Percentiles rank a stretch among this genome's conserved stretches.
Conservation (phyloP, 768 basidiomycete species). For the Scleroderma citrinum region DNA sequence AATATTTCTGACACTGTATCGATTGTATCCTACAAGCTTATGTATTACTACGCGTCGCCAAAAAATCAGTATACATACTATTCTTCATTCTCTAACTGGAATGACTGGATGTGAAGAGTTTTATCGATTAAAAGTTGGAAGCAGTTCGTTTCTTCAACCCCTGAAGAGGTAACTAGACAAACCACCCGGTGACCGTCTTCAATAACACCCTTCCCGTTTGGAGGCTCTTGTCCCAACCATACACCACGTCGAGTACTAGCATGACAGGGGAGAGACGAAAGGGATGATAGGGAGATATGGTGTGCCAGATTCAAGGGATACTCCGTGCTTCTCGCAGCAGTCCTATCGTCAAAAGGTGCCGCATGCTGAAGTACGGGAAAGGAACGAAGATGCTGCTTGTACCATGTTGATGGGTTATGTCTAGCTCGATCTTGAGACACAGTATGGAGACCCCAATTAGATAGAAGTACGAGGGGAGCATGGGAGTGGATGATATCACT, state of each 20-base stretch:
- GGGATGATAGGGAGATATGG: conserved; percentile 34
- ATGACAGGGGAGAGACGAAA: conserved; percentile 8
- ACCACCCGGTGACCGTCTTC: conserved; percentile 13
- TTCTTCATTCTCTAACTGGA: too few relatives aligned
- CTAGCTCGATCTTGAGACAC: conserved; percentile 5
- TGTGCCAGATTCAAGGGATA: conserved; percentile 30
- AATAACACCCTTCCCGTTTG: conserved; percentile 14
- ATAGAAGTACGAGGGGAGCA: conserved; percentile 46
- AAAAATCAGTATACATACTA: too few relatives aligned
- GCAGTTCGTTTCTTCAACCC: conserved; percentile 9
- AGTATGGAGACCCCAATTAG: conserved; percentile 54
- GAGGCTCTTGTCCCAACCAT: conserved; percentile 12
- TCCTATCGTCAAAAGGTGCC: conserved; percentile 11
- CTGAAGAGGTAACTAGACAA: conserved; percentile 27
- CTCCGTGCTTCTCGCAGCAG: conserved; percentile 3
- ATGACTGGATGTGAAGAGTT: too few relatives aligned
- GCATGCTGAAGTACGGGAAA: conserved; percentile 29
- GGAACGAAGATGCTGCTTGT: conserved; percentile 48
- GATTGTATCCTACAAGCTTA: neutral
- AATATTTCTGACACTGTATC: neutral
- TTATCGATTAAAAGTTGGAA: conserved; percentile 23
- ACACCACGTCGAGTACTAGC: too few relatives aligned
- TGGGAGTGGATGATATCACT: conserved; percentile 43
- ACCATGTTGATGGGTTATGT: conserved; percentile 26
- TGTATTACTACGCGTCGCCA: neutral